Evolutionary conservation across 2,329 filamentous ascomycete genomes (phyloP), one percentile per base, ranked within the genome.

Genomic region (Claviceps paspali): DNA sequence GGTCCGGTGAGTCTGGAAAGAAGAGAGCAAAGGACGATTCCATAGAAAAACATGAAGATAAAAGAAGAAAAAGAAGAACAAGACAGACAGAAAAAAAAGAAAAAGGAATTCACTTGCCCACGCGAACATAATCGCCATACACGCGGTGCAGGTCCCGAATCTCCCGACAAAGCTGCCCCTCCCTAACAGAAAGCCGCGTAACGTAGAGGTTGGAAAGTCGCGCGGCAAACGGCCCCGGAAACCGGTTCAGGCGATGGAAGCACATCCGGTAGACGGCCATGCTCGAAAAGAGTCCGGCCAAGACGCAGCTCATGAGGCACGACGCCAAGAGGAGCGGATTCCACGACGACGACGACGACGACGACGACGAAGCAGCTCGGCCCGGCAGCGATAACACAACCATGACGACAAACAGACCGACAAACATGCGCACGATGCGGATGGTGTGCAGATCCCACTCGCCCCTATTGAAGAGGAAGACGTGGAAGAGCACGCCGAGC

Each of bases 81-180:
- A 6, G n/a, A 17, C 9, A 24, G 12, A 5, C 4, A 29, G 15
- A 15, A 15, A 15, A 18, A 10, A 8, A 18, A 29, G 3, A 2
- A 26, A 3, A 14, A 9, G 11, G 6, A 10, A 3, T 19, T 17
- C 6, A 36, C 28, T 36, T 24, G 48, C 51, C 52, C 4, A 52
- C 37, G 15, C 50, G 44, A 11, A 56, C 51, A 37, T 57, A 47
- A 29, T 52, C 52, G 0, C 53, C 53, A 17, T 56, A 54, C 7
- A 45, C 36, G 2, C 38, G 34, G 32, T 56, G 52, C 2, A 55
- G 43, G 10, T 47, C 26, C 31, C 49, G 46, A 17, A 54, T 33
- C 24, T 56, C 50, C 5, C 45, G 29, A 29, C 42, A 52, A 2
- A 52, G 41, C 3, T 46, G 51, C 1, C 47, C 23, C 2, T 46